Base-by-base conservation (phyloP, 2,329 filamentous ascomycete species). In the Botrytis fragariae region DNA sequence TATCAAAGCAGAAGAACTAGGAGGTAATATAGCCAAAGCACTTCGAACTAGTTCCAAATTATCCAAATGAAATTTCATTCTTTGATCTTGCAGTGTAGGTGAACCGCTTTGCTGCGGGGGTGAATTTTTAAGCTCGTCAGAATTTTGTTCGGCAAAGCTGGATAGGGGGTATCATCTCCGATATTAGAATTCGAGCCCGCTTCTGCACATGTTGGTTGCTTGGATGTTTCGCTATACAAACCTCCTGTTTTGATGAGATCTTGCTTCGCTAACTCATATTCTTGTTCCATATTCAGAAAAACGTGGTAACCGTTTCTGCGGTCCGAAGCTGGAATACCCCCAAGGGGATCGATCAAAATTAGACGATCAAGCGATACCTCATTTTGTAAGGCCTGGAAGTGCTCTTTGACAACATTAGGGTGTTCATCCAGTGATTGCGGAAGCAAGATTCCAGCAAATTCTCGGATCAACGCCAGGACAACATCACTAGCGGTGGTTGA, bases 251-350 rank as follows among this genome's bases (percentile, higher is more conserved):
- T 64, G 1, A 79, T 72, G 8, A 97, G 85, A 77, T 94, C 88
- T 25, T 87, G 82, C 74, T 89, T 86, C 67, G 97, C 91, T 39
- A 87, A 84, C 1, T 88, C 85, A 77, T 92, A 97, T 80, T 99
- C 95, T 80, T 98, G 94, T 80, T 97, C 92, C 73, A 99, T 87
- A 78, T 99, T 99, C 80, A 99, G 89, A 80, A 98, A 98, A 12
- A 96, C 89, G 80, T 96, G 92, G 2, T 92, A 88, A 69, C 87
- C 88, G 82, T 92, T 83, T 62, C 87, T 84, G 76, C 87, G 81
- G 81, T 86, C 83, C 78, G 87, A 81, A 74, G 93, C 86, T 0
- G 96, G 96, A 63, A 95, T 94, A 0, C 94, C 95, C 4, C 96
- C 96, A 0, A 94, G 83, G 0, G 93, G 91, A 81, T 99, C 96